Percentiles rank a stretch among this genome's conserved stretches.
Evolutionary conservation across 345 rosid species (phyloP).

Genomic region (Punica granatum): DNA sequence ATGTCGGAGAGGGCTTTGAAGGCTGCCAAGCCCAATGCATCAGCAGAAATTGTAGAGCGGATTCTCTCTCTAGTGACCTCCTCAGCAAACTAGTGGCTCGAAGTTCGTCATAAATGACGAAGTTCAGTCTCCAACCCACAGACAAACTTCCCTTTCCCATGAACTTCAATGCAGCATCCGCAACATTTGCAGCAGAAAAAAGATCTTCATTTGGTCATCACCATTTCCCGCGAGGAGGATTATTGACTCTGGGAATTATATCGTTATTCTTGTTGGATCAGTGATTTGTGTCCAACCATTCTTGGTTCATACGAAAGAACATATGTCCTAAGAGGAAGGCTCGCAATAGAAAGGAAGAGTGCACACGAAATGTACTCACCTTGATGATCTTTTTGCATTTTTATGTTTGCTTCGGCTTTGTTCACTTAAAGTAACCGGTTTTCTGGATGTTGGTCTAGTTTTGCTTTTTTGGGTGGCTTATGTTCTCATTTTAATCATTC

Average conservation of each 20-base stretch:
- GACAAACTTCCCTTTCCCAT: not conserved
- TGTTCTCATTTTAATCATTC: too few relatives aligned
- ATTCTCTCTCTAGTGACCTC: constrained; percentile 41
- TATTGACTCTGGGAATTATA: not conserved
- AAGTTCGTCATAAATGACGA: not conserved
- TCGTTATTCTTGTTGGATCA: not conserved
- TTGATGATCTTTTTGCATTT: not conserved
- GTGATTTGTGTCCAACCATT: not conserved
- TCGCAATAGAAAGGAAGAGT: not conserved
- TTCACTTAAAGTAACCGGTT: too few relatives aligned
- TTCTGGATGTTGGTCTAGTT: too few relatives aligned
- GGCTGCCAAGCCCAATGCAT: constrained; percentile 68
- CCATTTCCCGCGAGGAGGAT: not conserved
- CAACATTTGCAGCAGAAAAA: not conserved
- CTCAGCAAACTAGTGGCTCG: constrained; percentile 4
- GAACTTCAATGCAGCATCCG: not conserved
- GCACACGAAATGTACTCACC: too few relatives aligned
- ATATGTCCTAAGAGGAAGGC: not conserved
- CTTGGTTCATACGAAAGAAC: not conserved
- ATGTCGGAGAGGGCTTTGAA: constrained; percentile 65
- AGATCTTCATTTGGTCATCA: not conserved
- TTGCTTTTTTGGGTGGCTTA: too few relatives aligned
- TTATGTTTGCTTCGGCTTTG: not conserved
- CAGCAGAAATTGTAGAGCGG: constrained; percentile 46
- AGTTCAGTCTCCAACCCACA: not conserved